Base-by-base conservation (phyloP, 352 stramenopile species). In the Plasmopara muralis region DNA sequence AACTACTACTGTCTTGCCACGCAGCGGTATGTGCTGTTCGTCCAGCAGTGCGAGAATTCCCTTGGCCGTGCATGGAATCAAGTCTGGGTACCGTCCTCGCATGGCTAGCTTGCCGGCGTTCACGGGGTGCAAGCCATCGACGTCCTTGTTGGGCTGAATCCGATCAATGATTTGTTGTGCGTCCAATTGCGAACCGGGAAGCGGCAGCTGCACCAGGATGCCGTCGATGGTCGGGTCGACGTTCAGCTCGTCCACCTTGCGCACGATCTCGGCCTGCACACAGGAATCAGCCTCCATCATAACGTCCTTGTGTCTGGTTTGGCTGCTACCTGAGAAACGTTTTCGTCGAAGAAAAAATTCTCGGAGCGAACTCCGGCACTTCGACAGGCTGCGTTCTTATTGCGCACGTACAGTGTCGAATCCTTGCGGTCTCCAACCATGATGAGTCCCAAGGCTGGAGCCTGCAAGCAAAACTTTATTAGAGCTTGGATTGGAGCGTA, bases 121-220 rank as follows among this genome's bases (percentile, higher is more conserved):
- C 48, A 96, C 79, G 37, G 97, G 95, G 62, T 99, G 94, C 20
- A 99, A 82, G 0, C 97, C 97, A 67, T 99, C 97, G 35, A 99
- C 97, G 71, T 99, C 97, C 68, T 99, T 99, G 53, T 80, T 72
- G 15, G 83, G 72, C n/a, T 67, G 68, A 50, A 99, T 98, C 6
- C 73, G 68, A 47, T 96, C 76, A 39, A 99, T 91, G 33, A 99
- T 95, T 37, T 55, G 60, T 53, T 92, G 74, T 50, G 98, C 86
- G 62, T 98, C 77, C 12, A 99, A 84, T n/a, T 57, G 30, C 50
- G 97, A 86, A 0, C 71, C 58, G 2, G 97, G 97, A 14, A 99
- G 61, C 8, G 97, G 97, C 1, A 99, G 74, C 65, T 90, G 84
- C 14, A 95, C 74, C 31, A 95, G 60, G 50, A 93, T 95, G 47